These are phyloP conservation scores for Massariosphaeria phaeospora DNA, from an alignment of 495 filamentous ascomycete genomes.

Conservation along the genomic window DNA sequence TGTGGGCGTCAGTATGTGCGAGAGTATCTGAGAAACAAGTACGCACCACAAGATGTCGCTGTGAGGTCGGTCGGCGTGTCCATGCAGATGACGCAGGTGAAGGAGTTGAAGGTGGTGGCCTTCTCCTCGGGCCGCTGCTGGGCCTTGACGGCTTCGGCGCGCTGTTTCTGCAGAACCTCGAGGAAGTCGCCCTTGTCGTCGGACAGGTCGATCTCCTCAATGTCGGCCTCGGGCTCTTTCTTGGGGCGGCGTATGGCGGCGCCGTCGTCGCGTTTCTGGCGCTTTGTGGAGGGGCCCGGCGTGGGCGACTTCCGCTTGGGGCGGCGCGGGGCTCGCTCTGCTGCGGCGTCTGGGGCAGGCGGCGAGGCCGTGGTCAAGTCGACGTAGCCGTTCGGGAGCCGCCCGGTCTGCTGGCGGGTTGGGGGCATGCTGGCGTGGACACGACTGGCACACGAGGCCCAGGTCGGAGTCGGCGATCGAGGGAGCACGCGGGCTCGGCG, in stretches of 20 bases:
- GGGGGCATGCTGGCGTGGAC: not conserved
- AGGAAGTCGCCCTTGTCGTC: constrained; percentile 47
- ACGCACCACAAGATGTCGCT: constrained; percentile 78
- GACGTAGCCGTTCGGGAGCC: constrained; percentile 34
- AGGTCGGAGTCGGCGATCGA: not conserved
- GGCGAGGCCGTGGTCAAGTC: constrained; percentile 35
- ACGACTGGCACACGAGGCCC: not conserved
- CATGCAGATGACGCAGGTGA: constrained; percentile 84
- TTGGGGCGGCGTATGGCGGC: constrained; percentile 1
- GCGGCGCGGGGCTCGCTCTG: not conserved
- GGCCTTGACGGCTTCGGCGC: constrained; percentile 46
- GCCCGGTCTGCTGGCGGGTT: constrained; percentile 1
- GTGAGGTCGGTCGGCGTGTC: constrained; percentile 68
- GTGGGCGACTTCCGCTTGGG: not conserved
- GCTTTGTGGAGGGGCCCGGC: constrained; percentile 33
- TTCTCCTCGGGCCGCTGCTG: constrained; percentile 52
- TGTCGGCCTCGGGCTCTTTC: constrained; percentile 12
- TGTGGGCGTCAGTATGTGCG: not conserved
- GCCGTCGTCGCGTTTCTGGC: constrained; percentile 37
- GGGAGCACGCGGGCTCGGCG: not conserved
- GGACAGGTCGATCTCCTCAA: constrained; percentile 50
- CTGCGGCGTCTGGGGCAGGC: not conserved
- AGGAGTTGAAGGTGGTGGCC: constrained; percentile 49
- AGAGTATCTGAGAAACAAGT: constrained; percentile 8
- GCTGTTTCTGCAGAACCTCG: constrained; percentile 49